phyloP scores from a whole-genome alignment of 257 asterid genomes.

The Solanum clarkiae region DNA sequence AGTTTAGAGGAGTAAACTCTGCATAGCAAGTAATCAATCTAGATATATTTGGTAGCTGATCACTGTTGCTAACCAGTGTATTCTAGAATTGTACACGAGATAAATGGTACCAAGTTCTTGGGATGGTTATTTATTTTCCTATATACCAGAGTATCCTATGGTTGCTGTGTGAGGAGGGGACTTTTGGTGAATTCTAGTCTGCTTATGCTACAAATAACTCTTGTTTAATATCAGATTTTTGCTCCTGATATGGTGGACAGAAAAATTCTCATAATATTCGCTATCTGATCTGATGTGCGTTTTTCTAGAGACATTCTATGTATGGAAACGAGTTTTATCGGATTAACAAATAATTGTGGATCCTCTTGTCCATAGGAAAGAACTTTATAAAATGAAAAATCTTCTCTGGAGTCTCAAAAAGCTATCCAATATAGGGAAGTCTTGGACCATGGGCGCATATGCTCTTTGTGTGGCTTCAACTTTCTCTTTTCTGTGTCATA shows the following conservation, averaged over 20 bases:
- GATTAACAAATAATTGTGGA: neutral
- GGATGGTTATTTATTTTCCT: neutral
- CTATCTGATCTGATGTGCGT: neutral
- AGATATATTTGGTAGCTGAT: neutral
- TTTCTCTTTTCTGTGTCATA: neutral
- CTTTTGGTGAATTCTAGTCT: neutral
- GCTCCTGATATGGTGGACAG: neutral
- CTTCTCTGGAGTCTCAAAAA: neutral
- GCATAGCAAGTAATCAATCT: neutral
- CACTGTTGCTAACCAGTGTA: neutral
- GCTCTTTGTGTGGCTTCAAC: neutral
- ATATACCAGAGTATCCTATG: neutral
- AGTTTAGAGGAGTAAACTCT: neutral
- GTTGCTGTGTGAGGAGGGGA: neutral
- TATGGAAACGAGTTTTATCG: neutral
- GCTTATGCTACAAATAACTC: neutral
- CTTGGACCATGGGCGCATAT: neutral
- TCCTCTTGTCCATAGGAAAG: neutral
- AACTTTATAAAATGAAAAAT: neutral
- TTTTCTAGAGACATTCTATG: neutral
- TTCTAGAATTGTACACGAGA: neutral
- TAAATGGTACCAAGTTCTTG: neutral
- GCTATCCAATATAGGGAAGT: neutral
- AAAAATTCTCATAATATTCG: neutral
- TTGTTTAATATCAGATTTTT: neutral